Evolutionary conservation across 805 yeast species (phyloP), one percentile per base, ranked within the genome.

Genomic region (Kazachstania taianensis): DNA sequence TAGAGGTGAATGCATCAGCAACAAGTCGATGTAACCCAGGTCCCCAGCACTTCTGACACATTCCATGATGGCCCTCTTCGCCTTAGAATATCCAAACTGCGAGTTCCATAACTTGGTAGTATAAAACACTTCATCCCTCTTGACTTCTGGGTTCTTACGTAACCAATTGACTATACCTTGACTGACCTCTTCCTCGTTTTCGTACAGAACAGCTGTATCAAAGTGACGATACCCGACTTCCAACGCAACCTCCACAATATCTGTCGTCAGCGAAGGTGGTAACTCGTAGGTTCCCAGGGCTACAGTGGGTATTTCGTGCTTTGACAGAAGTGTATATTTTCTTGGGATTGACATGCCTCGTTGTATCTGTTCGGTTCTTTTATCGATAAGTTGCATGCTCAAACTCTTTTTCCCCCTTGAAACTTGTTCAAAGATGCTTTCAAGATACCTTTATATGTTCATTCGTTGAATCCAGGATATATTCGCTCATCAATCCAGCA

Each of bases 81-180:
- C 78, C 15, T 63, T 59, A 0, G 58, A 53, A 49, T 78, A 75
- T 0, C 83, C 82, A 41, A 73, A 72, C 42, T 75, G 72, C 30
- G 67, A 64, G 46, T 78, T 73, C 89, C 89, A 80, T 15, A 81
- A 51, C 51, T 83, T 83, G 5, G 92, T 77, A 7, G 85, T 77
- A 57, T 80, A 74, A 41, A 65, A 70, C 7, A 75, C 69, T 20
- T 72, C 77, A 29, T 62, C 66, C 40, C 64, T 69, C 37, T 61
- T 51, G 19, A 64, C 62, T 19, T 56, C 62, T 14, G 67, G 65
- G 38, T 67, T 63, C 36, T 69, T 72, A 24, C 63, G 46, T 16
- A 77, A 41, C 66, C 74, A 81, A 35, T 60, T 52, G 14, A 63
- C 55, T 30, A 81, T 70, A 5, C 80, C 92, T 32, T 67, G 63